Base-by-base conservation (phyloP, 768 basidiomycete genomes). In the Exsudoporus frostii region DNA sequence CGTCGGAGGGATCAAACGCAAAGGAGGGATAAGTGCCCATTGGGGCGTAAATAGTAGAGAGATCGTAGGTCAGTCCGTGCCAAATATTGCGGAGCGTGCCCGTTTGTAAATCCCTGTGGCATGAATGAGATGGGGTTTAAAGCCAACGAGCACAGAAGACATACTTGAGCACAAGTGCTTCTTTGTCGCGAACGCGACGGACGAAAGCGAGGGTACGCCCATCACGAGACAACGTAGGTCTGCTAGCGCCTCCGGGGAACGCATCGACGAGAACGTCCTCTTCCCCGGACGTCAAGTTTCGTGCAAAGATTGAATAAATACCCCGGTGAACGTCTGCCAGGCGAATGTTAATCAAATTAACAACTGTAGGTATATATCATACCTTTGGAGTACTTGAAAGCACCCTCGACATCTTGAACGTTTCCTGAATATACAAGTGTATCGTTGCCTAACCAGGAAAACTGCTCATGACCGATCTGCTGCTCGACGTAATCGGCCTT, bases 11-110 rank as follows among this genome's bases (percentile, higher is more conserved):
- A 53, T 55, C 51, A 62, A 89, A 89, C 9, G 86, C 76, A 61
- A 86, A 90, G 1, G 85, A 83, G 0, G 87, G 88, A 58, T 90
- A 90, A 37, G 87, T 90, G 11, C 86, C 85, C 85, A 88, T 88
- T 0, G 88, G 87, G 14, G 86, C 84, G 9, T 82, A 87, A 46
- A 87, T 74, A 10, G 66, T 65, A 20, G 74, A 74, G n/a, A 84
- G 73, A 63, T 90, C 87, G 60, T 86, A 88, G 2, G 78, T 84
- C 30, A 90, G 73, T 0, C 85, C 87, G 50, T 87, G 70, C 84
- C 84, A 89, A 17, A 83, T 66, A 61, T 88, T 69, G 58, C 78
- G 79, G 36, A 86, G 70, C 3, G 84, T 84, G 17, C 87, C 88
- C 1, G 84, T 85, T 36, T 73, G 64, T 19, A 90, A 71, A 61